A percentile compares a stretch with the other conserved stretches of the same genome.
These are phyloP conservation scores for Pythium dissotocum DNA, from an alignment of 352 stramenopile genomes.

Conservation along the genomic window DNA sequence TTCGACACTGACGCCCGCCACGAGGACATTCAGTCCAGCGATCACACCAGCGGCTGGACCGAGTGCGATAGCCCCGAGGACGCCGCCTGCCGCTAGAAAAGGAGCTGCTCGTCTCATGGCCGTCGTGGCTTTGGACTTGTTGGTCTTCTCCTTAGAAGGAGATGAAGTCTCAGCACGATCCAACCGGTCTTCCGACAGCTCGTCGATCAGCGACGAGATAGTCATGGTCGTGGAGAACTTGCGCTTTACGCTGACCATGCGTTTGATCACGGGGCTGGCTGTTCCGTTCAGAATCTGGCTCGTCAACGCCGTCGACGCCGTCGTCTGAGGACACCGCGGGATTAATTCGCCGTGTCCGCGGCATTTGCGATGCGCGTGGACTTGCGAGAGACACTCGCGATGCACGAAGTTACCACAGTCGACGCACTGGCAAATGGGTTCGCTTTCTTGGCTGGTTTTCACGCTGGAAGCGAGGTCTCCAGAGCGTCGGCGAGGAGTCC, in stretches of 20 bases:
- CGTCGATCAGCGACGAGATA: slow-evolving; percentile 34
- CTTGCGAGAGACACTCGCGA: slow-evolving; percentile 52
- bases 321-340: slow-evolving; percentile 34
- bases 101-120: slow-evolving; percentile 37
- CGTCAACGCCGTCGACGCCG: neutral
- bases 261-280: slow-evolving; percentile 12
- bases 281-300: neutral
- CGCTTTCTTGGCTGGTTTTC: slow-evolving; percentile 5
- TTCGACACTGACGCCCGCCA: slow-evolving; percentile 53
- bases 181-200: slow-evolving; percentile 20
- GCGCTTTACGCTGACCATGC: slow-evolving; percentile 8
- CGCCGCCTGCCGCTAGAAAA: slow-evolving; percentile 58
- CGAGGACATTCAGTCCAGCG: slow-evolving; percentile 59
- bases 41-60: slow-evolving; percentile 48
- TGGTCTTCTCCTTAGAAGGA: neutral
- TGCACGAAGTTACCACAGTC: slow-evolving; percentile 55
- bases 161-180: slow-evolving; percentile 6
- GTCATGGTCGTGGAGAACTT: slow-evolving; percentile 28
- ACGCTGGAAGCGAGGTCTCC: neutral
- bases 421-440: slow-evolving; percentile 53
- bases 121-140: slow-evolving; percentile 11
- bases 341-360: slow-evolving; percentile 37
- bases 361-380: slow-evolving; percentile 51
- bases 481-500: neutral
- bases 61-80: slow-evolving; percentile 56